Conservation (phyloP, 495 filamentous ascomycete species). For the Daldinia childiae region DNA sequence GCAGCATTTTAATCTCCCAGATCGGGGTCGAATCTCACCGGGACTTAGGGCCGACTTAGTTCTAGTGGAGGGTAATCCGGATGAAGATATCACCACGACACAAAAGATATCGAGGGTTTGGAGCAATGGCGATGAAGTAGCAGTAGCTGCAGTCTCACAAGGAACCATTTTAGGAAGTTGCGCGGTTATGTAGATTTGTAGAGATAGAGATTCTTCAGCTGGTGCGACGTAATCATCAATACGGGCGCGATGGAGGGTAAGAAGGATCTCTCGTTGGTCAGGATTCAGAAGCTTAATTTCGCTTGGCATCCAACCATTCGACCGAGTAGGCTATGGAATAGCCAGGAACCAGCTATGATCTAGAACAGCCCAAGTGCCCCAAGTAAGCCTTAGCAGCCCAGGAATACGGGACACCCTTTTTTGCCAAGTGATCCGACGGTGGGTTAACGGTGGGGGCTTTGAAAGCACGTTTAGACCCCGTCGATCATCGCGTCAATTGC, state of each 20-base stretch:
- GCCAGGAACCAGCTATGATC: constrained; percentile 5
- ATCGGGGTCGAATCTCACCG: constrained; percentile 47
- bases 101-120: constrained; percentile 36
- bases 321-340: background rate
- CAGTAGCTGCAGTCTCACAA: constrained; percentile 7
- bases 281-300: constrained; percentile 40
- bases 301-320: constrained; percentile 35
- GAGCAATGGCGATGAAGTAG: constrained; percentile 25
- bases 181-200: constrained; percentile 27
- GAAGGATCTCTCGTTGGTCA: constrained; percentile 27
- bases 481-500: constrained; percentile 16
- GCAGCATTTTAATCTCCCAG: constrained; percentile 46
- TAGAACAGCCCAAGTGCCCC: constrained; percentile 13
- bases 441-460: background rate
- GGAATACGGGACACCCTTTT: constrained; percentile 1
- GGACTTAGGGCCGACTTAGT: constrained; percentile 51
- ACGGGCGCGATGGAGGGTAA: background rate
- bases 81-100: constrained; percentile 48
- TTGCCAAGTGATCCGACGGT: constrained; percentile 18
- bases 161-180: constrained; percentile 18
- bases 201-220: constrained; percentile 22
- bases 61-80: constrained; percentile 49
- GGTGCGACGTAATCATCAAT: constrained; percentile 6
- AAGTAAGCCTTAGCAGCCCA: constrained; percentile 1
- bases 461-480: background rate